Evolutionary conservation across 208 protist genomes (phyloP), one percentile per base, ranked within the genome.

Genomic region (Endotrypanum monterogeii): DNA sequence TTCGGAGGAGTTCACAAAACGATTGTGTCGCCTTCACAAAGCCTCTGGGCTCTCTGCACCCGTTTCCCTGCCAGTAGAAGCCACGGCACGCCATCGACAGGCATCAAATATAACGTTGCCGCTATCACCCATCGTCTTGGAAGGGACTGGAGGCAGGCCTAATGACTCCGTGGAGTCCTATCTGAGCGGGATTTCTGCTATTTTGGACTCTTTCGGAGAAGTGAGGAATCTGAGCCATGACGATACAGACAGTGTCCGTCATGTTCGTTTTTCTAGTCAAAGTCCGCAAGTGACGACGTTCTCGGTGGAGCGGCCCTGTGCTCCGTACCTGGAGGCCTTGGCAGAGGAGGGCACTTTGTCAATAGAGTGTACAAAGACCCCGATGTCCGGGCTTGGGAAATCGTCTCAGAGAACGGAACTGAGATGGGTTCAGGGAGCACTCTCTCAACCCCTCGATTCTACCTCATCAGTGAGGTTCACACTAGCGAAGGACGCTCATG

Each of bases 191-290:
- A 30, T 14, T 28, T 46, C 60, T 16, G 18, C 35, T 46, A 20
- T 65, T 23, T 46, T 65, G 7, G 37, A 23, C 7, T 16, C 14
- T 25, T 12, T 1, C 37, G 60, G 37, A 48, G 60, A 41, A 23
- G 20, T 65, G 28, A 65, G 60, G 35, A 2, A 7, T 11, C 23
- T 46, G 0, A n/a, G 60, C 37, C 9, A 6, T 48, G 35, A 37
- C 46, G 35, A 46, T 6, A 44, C 37, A 4, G 62, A 68, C 25
- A 41, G 44, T 37, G 62, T 18, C 16, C 58, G 68, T 7, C 80
- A 84, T 20, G 87, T 94, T 44, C 89, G 88, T 18, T 95, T 95
- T 70, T 88, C 80, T 1, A 91, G 84, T 50, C 32, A 67, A 9
- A 94, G 86, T 56, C 88, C 90, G 4, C 86, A 83, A 25, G 74